phyloP scores from a whole-genome alignment of 1,284 basidiomycete species.

The Jaminaea rosea region DNA sequence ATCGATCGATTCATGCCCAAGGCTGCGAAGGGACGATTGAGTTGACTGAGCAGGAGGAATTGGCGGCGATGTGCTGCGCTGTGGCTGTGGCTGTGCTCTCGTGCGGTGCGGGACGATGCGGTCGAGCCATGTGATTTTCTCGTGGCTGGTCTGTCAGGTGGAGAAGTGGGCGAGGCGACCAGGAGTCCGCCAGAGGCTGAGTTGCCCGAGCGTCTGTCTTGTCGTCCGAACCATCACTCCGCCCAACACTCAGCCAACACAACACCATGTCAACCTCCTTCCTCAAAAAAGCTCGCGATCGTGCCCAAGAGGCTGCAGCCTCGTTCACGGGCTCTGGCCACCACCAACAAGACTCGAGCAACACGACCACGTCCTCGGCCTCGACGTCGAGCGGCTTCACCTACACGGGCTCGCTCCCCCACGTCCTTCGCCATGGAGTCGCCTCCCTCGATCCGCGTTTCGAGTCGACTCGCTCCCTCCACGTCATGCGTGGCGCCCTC shows the following conservation, averaged over 20 bases:
- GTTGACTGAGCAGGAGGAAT: too few relatives aligned
- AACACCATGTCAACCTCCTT: constrained; percentile 27
- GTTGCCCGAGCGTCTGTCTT: too few relatives aligned
- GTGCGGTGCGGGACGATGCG: too few relatives aligned
- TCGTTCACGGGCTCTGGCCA: constrained; percentile 1
- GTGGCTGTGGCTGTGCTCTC: too few relatives aligned
- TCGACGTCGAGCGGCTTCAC: constrained; percentile 9
- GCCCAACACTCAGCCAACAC: neutral
- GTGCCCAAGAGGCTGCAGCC: constrained; percentile 31
- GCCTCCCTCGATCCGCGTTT: constrained; percentile 36
- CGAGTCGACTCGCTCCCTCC: constrained; percentile 29
- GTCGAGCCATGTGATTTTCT: too few relatives aligned
- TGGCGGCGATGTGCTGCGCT: too few relatives aligned
- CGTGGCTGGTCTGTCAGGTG: too few relatives aligned
- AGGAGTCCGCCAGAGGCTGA: too few relatives aligned
- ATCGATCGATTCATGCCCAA: too few relatives aligned
- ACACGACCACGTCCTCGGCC: neutral
- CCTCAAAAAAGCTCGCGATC: constrained; percentile 30
- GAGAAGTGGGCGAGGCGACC: too few relatives aligned
- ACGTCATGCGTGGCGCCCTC: constrained; percentile 28
- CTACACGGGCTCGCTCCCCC: constrained; percentile 31
- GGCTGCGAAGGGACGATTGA: too few relatives aligned
- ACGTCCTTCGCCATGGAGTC: constrained; percentile 27
- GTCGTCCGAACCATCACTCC: neutral
- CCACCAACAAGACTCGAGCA: constrained; percentile 5